Evolutionary conservation across 225 moss, liverwort and hornwort genomes (phyloP).

Genomic region (Lunularia cruciata): DNA sequence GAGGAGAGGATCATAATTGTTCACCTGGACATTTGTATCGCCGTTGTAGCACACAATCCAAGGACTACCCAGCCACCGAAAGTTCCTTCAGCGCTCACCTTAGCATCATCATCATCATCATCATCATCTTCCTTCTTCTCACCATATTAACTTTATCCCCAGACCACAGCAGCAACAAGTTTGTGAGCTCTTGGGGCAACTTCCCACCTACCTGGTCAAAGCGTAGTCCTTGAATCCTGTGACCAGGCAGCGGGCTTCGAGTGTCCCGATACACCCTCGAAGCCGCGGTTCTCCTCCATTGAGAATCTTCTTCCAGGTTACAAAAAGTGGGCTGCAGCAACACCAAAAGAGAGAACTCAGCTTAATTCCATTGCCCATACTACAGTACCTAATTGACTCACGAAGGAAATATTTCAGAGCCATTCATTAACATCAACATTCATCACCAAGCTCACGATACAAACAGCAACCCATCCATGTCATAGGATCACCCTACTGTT

Average conservation of each 20-base stretch:
- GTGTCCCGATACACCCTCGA: slow-evolving; percentile 98
- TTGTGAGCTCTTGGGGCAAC: background rate
- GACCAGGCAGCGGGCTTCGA: slow-evolving; percentile 93
- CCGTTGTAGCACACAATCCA: background rate
- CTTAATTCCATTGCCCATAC: no score
- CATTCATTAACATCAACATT: background rate
- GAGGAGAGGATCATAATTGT: background rate
- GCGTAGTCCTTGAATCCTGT: slow-evolving; percentile 99
- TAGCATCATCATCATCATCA: no score
- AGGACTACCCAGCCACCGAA: background rate
- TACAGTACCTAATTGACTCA: no score
- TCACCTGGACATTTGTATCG: slow-evolving; percentile 8
- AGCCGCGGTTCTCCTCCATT: slow-evolving; percentile 99
- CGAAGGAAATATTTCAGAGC: no score
- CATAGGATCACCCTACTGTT: no score
- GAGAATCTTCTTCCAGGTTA: slow-evolving; percentile 98
- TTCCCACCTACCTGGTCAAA: slow-evolving; percentile 80
- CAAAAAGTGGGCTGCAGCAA: slow-evolving; percentile 83
- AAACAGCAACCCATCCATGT: no score
- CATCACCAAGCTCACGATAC: background rate
- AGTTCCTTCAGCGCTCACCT: no score
- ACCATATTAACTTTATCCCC: background rate
- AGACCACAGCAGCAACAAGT: background rate
- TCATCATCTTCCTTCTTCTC: slow-evolving; percentile 16
- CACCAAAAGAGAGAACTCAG: slow-evolving; percentile 4